Percentiles rank a stretch among this genome's conserved stretches.
Conservation (phyloP, 78 protist species). For the Mantamonas sphyraenae region DNA sequence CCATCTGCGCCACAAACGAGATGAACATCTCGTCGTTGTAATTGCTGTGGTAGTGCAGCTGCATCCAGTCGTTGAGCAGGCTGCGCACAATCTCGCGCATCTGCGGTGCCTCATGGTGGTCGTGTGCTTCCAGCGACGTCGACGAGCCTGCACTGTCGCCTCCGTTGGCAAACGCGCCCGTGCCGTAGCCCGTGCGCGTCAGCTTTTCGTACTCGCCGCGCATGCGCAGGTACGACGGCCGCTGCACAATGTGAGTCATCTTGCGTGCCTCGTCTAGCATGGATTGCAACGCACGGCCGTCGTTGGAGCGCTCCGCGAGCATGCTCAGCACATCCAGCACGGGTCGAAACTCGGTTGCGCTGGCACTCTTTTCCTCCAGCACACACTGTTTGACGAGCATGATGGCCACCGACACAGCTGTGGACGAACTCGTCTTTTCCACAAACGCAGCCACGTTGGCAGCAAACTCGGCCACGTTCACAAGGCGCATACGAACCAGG, state of each 20-base stretch:
- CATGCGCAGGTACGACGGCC: too few species aligned
- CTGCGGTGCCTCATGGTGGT: not conserved
- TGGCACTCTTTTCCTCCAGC: conserved; percentile 23
- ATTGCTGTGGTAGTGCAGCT: not conserved
- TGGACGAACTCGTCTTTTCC: not conserved
- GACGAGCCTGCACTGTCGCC: too few species aligned
- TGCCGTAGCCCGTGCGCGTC: too few species aligned
- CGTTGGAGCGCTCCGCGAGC: conserved; percentile 1
- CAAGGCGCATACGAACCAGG: too few species aligned
- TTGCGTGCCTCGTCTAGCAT: too few species aligned
- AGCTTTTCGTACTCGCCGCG: too few species aligned
- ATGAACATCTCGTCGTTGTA: conserved; percentile 3
- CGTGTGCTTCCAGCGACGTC: not conserved
- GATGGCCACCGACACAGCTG: conserved; percentile 23
- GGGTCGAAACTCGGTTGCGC: conserved; percentile 14
- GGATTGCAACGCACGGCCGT: too few species aligned
- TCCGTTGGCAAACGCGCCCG: too few species aligned
- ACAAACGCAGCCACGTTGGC: not conserved
- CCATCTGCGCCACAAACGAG: conserved; percentile 24
- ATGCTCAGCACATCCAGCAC: conserved; percentile 33
- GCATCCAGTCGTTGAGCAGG: not conserved
- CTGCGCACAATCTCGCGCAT: not conserved
- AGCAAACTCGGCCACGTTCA: not conserved
- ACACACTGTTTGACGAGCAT: conserved; percentile 18
- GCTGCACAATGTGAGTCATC: too few species aligned